These are phyloP conservation scores for Austroboletus niveus DNA, from an alignment of 1,284 basidiomycete species.

Conservation along the genomic window DNA sequence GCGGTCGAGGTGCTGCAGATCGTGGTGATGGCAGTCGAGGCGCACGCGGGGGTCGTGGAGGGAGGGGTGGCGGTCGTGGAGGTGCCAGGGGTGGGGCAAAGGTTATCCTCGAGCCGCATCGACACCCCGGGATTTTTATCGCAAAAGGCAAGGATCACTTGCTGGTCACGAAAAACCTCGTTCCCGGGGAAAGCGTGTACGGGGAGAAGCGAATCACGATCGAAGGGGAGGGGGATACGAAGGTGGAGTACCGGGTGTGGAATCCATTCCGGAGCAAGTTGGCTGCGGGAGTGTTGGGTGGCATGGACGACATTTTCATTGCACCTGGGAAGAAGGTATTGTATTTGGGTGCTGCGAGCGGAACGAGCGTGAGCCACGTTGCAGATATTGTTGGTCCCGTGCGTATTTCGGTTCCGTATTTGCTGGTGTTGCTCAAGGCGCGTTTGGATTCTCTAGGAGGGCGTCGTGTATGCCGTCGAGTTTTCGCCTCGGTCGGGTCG, in stretches of 20 bases:
- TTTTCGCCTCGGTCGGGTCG: slow-evolving; percentile 96
- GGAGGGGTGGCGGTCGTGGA: slow-evolving; percentile 40
- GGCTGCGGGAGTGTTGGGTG: slow-evolving; percentile 95
- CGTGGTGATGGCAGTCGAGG: slow-evolving; percentile 36
- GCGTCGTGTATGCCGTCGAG: slow-evolving; percentile 97
- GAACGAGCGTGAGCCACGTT: slow-evolving; percentile 97
- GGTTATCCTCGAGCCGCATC: slow-evolving; percentile 93
- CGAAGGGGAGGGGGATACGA: slow-evolving; percentile 79
- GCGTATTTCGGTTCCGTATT: slow-evolving; percentile 33
- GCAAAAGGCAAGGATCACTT: slow-evolving; percentile 96
- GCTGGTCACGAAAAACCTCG: slow-evolving; percentile 97
- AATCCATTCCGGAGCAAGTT: slow-evolving; percentile 99
- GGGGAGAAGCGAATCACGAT: slow-evolving; percentile 96
- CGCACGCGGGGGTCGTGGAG: slow-evolving; percentile 40
- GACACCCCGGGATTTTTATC: slow-evolving; percentile 91
- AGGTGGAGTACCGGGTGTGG: slow-evolving; percentile 98
- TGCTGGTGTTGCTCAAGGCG: slow-evolving; percentile 5
- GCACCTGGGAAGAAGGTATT: slow-evolving; percentile 94
- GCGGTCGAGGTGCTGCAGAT: slow-evolving; percentile 24
- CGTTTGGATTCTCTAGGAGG: slow-evolving; percentile 57
- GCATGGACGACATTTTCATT: slow-evolving; percentile 94
- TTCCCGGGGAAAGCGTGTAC: slow-evolving; percentile 97
- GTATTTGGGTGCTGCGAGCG: slow-evolving; percentile 96
- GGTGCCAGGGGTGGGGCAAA: slow-evolving; percentile 81
- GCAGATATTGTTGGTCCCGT: slow-evolving; percentile 97